Percentiles rank a stretch among this genome's conserved stretches.
Evolutionary conservation across 805 yeast species (phyloP).

Genomic region (Kuraishia molischiana): DNA sequence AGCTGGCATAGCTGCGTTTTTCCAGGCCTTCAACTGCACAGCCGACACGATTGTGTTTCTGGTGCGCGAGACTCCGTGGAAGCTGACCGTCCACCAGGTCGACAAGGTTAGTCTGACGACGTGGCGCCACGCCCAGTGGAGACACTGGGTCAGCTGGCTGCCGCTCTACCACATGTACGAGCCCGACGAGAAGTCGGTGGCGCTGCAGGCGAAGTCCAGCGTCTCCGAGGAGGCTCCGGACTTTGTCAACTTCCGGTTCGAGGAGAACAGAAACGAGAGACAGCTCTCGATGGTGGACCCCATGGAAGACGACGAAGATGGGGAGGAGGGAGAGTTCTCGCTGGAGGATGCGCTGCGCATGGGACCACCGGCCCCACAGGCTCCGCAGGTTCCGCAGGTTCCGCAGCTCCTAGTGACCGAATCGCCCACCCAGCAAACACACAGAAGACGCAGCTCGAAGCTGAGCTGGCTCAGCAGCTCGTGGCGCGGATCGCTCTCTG

Average conservation of each 20-base stretch:
- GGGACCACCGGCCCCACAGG: neutral
- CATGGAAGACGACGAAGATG: neutral
- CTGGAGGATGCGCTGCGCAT: slow-evolving; percentile 1
- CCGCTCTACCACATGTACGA: slow-evolving; percentile 26
- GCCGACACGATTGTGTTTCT: slow-evolving; percentile 71
- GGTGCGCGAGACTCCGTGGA: slow-evolving; percentile 77
- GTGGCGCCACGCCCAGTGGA: slow-evolving; percentile 25
- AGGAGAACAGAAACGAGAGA: neutral
- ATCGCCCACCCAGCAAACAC: neutral
- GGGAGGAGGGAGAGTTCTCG: neutral
- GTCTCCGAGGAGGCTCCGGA: neutral
- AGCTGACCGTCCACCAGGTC: slow-evolving; percentile 15
- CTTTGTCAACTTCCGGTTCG: neutral
- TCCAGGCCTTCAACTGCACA: slow-evolving; percentile 73
- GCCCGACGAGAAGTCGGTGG: neutral
- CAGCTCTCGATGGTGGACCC: slow-evolving; percentile 1
- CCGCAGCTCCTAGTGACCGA: neutral
- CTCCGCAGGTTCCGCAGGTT: neutral
- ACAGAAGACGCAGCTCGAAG: neutral
- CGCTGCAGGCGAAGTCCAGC: too few relatives aligned
- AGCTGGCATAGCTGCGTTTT: slow-evolving; percentile 56
- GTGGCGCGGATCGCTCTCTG: neutral
- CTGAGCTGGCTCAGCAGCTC: neutral
- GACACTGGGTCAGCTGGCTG: slow-evolving; percentile 25
- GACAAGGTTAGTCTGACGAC: slow-evolving; percentile 13